Evolutionary conservation across 805 yeast genomes (phyloP), one percentile per base, ranked within the genome.

Genomic region (Scheffersomyces lignosus): DNA sequence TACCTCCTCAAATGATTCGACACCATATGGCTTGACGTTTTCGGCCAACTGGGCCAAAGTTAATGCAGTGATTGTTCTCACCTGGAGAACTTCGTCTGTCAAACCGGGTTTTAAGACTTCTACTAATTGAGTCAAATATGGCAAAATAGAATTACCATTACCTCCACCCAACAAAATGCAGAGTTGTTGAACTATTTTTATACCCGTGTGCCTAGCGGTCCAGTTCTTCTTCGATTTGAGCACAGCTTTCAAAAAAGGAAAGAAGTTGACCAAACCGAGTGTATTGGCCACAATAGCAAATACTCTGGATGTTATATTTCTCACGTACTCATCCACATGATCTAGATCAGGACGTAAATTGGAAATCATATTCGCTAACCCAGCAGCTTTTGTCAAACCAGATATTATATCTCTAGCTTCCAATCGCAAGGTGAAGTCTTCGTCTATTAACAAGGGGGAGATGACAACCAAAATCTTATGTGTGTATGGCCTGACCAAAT

Each of bases 171-270:
- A 56, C 10, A 81, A 52, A 1, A 77, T 57, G 4, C 95, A 83
- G 29, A 87, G 70, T 45, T 87, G 93, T 52, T 86, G 95, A 7
- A 91, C 71, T 6, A 80, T 77, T 51, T 80, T 79, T 16, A 80
- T 72, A 41, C 96, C 96, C 0, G 96, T 86, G 45, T 85, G 91
- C 29, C 95, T 75, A 0, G 95, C 87, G 45, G 76, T 76, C 91
- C 93, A 83, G 36, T 83, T 77, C 52, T 83, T 83, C 49, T 78
- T 80, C 2, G 95, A 81, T 42, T 74, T 72, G 42, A 91, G 80
- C 4, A 86, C 90, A 0, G 96, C 95, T 44, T 73, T 77, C 25
- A 91, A 56, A 54, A 91, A 91, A 0, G 97, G 96, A 9, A 93
- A 52, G 31, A 87, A 57, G 4, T 77, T 62, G 1, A 75, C 80